These are phyloP conservation scores for Daldinia eschscholtzii DNA, from an alignment of 2,329 filamentous ascomycete species.

Conservation along the genomic window DNA sequence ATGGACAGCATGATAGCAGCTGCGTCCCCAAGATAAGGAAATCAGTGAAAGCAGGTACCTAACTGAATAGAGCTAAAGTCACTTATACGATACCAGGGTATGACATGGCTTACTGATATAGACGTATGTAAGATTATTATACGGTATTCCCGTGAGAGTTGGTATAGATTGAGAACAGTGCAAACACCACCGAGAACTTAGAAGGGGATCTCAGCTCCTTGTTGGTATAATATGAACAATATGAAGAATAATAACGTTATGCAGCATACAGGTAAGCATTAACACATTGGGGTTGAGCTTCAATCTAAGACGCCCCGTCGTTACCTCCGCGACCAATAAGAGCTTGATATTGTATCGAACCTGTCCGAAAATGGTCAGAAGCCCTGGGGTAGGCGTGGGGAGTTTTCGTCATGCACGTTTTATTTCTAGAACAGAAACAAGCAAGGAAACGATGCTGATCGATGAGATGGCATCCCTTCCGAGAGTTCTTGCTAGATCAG, in stretches of 20 bases:
- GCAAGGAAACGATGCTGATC: conserved; percentile 4
- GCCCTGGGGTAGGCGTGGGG: conserved; percentile 27
- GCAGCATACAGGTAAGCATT: background rate
- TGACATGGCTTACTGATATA: conserved; percentile 22
- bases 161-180: conserved; percentile 13
- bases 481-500: background rate
- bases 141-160: conserved; percentile 4
- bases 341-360: conserved; percentile 15
- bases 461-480: conserved; percentile 3
- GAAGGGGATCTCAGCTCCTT: background rate
- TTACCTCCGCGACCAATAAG: conserved; percentile 8
- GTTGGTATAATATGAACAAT: conserved; percentile 7
- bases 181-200: background rate
- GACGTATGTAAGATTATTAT: conserved; percentile 9
- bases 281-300: background rate
- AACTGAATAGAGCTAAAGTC: background rate
- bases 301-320: conserved; percentile 2
- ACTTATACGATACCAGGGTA: conserved; percentile 9
- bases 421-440: conserved; percentile 8
- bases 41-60: background rate
- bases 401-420: conserved; percentile 24
- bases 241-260: conserved; percentile 5
- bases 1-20: conserved; percentile 8
- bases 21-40: conserved; percentile 26
- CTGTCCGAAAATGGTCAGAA: conserved; percentile 20